These are phyloP conservation scores for Arthrobotrys pseudoclavata DNA, from an alignment of 2,329 filamentous ascomycete genomes.

Conservation along the genomic window DNA sequence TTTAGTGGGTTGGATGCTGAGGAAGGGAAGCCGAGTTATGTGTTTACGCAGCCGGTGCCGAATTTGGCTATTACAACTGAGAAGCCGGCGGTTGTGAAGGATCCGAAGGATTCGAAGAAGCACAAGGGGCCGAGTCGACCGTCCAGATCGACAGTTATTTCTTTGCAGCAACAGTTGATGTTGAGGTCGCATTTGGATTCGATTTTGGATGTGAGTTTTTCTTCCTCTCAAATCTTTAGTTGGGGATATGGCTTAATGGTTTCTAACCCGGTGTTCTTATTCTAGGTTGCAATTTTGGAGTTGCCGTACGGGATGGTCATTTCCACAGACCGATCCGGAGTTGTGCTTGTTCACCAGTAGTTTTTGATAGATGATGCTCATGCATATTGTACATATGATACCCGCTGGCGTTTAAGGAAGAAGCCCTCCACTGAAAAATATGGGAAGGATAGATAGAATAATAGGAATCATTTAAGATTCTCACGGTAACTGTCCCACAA, in stretches of 20 bases:
- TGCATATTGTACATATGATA: conserved; percentile 44
- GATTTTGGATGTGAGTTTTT: conserved; percentile 78
- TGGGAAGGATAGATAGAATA: conserved; percentile 11
- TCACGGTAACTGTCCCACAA: not conserved
- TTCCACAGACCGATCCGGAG: conserved; percentile 87
- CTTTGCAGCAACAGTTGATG: conserved; percentile 86
- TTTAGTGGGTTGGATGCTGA: conserved; percentile 82
- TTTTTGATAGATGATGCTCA: conserved; percentile 7
- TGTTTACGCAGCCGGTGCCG: conserved; percentile 74
- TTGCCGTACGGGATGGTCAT: conserved; percentile 92
- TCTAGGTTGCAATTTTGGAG: conserved; percentile 78
- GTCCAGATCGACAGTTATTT: conserved; percentile 85
- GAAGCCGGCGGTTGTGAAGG: conserved; percentile 64
- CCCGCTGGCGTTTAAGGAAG: conserved; percentile 16
- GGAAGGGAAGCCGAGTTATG: conserved; percentile 80
- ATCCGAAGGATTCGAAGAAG: conserved; percentile 63
- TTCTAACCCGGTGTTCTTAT: conserved; percentile 22
- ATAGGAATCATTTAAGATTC: not conserved
- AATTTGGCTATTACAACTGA: conserved; percentile 78
- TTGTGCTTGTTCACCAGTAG: conserved; percentile 84
- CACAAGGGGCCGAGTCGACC: conserved; percentile 68
- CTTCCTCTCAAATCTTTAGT: not conserved
- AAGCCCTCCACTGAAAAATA: not conserved
- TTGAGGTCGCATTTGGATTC: conserved; percentile 88
- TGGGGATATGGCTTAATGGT: not conserved